Percentiles rank a stretch among this genome's conserved stretches.
Conservation (phyloP, 768 basidiomycete genomes). For the Dioszegia crocea region DNA sequence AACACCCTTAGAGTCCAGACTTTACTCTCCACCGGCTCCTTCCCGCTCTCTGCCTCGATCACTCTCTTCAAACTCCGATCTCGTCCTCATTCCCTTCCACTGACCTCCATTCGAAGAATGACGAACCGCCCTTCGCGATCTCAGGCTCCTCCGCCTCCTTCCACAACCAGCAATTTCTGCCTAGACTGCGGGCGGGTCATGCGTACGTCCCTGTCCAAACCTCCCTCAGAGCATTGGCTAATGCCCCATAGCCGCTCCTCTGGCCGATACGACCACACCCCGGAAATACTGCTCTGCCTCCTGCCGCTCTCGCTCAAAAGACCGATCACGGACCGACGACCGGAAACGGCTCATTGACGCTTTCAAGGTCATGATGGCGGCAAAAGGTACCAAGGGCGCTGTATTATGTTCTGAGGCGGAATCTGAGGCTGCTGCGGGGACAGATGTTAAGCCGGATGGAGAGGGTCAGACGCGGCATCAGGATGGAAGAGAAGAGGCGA, state of each 20-base stretch:
- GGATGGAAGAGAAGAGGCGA: slow-evolving; percentile 24
- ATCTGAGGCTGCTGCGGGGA: neutral
- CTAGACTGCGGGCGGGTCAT: slow-evolving; percentile 16
- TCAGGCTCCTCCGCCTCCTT: neutral
- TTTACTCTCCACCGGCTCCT: neutral
- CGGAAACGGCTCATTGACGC: slow-evolving; percentile 3
- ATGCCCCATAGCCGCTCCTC: slow-evolving; percentile 9
- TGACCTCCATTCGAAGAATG: neutral
- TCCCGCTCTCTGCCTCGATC: neutral
- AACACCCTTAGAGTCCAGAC: too few species aligned
- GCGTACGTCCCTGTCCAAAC: slow-evolving; percentile 8
- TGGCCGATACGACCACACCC: slow-evolving; percentile 16
- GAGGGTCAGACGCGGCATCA: neutral
- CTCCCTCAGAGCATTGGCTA: neutral
- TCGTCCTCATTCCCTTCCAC: neutral
- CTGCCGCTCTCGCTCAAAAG: slow-evolving; percentile 19
- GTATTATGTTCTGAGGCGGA: slow-evolving; percentile 9
- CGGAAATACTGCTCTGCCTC: slow-evolving; percentile 32
- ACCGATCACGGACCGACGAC: neutral
- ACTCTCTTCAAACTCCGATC: neutral
- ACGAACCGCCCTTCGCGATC: slow-evolving; percentile 6
- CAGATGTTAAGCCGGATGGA: neutral
- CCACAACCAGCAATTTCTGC: slow-evolving; percentile 1
- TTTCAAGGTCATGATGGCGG: neutral
- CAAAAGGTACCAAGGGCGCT: slow-evolving; percentile 14